phyloP scores from a whole-genome alignment of 371 early-diverging fungal species.

The Mortierella sp. region DNA sequence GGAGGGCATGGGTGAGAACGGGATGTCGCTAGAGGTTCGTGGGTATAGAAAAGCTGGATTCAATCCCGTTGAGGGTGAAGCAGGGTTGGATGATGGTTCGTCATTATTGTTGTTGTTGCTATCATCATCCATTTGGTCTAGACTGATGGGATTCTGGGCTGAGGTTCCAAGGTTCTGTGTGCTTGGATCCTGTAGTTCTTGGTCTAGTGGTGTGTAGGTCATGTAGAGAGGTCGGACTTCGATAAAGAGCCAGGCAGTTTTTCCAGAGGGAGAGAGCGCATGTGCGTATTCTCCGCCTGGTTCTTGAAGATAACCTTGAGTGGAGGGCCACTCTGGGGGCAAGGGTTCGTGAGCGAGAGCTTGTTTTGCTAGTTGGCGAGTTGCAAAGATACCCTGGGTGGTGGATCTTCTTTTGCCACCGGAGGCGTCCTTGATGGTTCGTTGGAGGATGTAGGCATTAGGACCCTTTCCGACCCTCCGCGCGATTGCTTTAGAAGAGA shows the following conservation, averaged over 20 bases:
- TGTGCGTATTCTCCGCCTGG: slow-evolving; percentile 55
- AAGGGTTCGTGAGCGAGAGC: slow-evolving; percentile 41
- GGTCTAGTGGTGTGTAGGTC: slow-evolving; percentile 43
- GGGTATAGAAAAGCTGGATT: not conserved
- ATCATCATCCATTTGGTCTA: slow-evolving; percentile 34
- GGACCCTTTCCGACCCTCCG: slow-evolving; percentile 46
- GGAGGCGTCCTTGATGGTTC: slow-evolving; percentile 56
- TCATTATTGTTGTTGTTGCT: too few species aligned
- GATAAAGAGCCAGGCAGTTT: slow-evolving; percentile 53
- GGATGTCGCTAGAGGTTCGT: slow-evolving; percentile 26
- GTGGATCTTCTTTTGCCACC: slow-evolving; percentile 57
- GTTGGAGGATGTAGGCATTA: slow-evolving; percentile 53
- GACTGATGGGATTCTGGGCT: slow-evolving; percentile 47
- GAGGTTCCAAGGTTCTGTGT: slow-evolving; percentile 24
- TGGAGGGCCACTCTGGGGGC: slow-evolving; percentile 51
- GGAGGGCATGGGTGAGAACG: slow-evolving; percentile 43
- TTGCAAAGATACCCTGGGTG: slow-evolving; percentile 47
- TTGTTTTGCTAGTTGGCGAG: slow-evolving; percentile 42
- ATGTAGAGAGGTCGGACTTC: slow-evolving; percentile 50
- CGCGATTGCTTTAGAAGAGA: slow-evolving; percentile 51
- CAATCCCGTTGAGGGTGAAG: slow-evolving; percentile 27
- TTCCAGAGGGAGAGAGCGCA: slow-evolving; percentile 51
- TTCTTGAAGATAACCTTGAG: slow-evolving; percentile 46
- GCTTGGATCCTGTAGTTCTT: slow-evolving; percentile 29
- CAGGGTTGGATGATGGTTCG: slow-evolving; percentile 5